A percentile compares a stretch with the other conserved stretches of the same genome.
Conservation (phyloP, 1,284 basidiomycete species). For the Ustilago esculenta region DNA sequence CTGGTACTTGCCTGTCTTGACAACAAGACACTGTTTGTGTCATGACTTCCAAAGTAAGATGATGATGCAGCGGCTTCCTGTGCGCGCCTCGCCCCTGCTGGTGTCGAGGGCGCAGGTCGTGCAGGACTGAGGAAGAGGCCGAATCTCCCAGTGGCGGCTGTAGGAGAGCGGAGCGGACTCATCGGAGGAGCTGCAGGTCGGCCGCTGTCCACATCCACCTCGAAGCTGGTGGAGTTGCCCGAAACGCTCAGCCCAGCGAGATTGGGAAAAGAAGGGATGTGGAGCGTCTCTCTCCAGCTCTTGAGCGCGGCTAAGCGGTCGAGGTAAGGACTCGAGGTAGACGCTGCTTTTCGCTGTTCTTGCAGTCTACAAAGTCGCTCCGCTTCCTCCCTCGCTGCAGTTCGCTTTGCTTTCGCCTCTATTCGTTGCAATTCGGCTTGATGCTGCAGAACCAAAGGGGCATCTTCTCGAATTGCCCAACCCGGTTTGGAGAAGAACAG, state of each 20-base stretch:
- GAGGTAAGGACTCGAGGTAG: slow-evolving; percentile 16
- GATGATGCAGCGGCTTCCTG: slow-evolving; percentile 18
- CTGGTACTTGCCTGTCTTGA: slow-evolving; percentile 20
- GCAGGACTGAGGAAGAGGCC: slow-evolving; percentile 42
- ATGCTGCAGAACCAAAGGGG: slow-evolving; percentile 37
- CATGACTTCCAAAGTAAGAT: slow-evolving; percentile 8
- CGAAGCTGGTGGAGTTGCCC: background rate
- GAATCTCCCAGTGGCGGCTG: slow-evolving; percentile 32
- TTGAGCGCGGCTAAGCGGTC: slow-evolving; percentile 30
- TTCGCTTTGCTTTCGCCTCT: slow-evolving; percentile 12
- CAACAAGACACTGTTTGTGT: background rate
- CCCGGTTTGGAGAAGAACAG: slow-evolving; percentile 41
- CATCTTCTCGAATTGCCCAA: slow-evolving; percentile 51
- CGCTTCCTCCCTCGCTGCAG: slow-evolving; percentile 20
- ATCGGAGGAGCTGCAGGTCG: background rate
- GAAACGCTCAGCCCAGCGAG: slow-evolving; percentile 14
- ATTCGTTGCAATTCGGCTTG: slow-evolving; percentile 22
- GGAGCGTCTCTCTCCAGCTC: slow-evolving; percentile 42
- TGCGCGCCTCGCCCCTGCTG: slow-evolving; percentile 33
- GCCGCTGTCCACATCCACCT: slow-evolving; percentile 25
- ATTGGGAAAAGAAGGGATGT: slow-evolving; percentile 44
- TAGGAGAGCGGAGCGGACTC: slow-evolving; percentile 37
- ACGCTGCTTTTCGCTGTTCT: slow-evolving; percentile 12
- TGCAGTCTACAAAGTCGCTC: slow-evolving; percentile 14
- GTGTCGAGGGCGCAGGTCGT: slow-evolving; percentile 13